Percentiles rank a stretch among this genome's conserved stretches.
Conservation (phyloP, 2,329 filamentous ascomycete species). For the Curvularia eragrostidis region DNA sequence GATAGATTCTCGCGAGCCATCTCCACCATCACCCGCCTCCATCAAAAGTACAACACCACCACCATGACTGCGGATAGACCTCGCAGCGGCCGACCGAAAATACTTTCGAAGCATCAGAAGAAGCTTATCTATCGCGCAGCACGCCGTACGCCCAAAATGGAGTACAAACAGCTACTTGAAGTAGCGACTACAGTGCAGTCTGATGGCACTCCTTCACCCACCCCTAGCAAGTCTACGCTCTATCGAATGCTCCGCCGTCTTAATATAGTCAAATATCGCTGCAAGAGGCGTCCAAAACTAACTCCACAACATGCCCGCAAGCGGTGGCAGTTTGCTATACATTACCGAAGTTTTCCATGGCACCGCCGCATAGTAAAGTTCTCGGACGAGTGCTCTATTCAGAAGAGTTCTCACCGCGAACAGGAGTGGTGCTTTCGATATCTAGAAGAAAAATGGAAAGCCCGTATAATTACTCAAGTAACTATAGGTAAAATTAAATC, state of each 20-base stretch:
- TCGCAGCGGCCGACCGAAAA: neutral
- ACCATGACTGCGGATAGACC: too few species aligned
- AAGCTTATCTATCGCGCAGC: neutral
- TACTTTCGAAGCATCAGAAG: neutral
- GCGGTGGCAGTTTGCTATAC: too few species aligned
- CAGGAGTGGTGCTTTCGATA: neutral
- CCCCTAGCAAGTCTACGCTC: neutral
- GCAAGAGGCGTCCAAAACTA: neutral
- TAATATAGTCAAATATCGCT: neutral
- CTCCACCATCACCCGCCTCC: neutral
- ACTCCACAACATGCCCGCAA: neutral
- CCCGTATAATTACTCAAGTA: neutral
- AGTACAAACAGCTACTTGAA: neutral
- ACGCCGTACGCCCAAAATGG: neutral
- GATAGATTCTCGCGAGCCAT: neutral
- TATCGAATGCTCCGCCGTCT: neutral
- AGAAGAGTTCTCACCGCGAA: neutral
- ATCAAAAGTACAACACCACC: neutral
- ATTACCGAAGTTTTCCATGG: too few species aligned
- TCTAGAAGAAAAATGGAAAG: neutral
- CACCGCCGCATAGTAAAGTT: neutral
- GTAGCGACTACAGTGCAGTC: neutral
- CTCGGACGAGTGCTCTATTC: neutral
- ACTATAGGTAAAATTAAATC: neutral
- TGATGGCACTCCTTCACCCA: neutral